Conservation (phyloP, 345 rosid genomes). For the Populus deltoides region DNA sequence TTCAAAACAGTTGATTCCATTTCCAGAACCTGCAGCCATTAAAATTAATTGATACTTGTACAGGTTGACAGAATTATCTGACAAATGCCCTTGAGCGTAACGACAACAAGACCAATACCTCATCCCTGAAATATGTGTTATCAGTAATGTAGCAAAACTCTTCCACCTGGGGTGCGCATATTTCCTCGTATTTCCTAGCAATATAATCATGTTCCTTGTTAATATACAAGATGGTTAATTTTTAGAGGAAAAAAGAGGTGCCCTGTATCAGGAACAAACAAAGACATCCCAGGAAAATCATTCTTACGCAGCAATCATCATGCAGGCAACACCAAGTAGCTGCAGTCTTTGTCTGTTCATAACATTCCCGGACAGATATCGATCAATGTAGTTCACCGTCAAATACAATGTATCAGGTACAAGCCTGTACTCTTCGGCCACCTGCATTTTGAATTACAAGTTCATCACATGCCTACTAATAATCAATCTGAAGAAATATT, state of each 20-base stretch:
- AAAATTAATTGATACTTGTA: background rate
- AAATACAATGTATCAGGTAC: slow-evolving; percentile 79
- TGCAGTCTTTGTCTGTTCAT: slow-evolving; percentile 79
- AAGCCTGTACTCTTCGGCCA: slow-evolving; percentile 94
- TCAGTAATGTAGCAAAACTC: slow-evolving; percentile 94
- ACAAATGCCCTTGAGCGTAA: background rate
- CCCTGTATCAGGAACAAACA: background rate
- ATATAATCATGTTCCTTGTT: slow-evolving; percentile 9
- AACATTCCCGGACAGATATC: slow-evolving; percentile 84
- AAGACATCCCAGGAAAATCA: background rate
- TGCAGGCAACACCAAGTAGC: slow-evolving; percentile 87
- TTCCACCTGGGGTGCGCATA: slow-evolving; percentile 88
- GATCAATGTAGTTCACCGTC: slow-evolving; percentile 82
- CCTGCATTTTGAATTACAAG: slow-evolving; percentile 45
- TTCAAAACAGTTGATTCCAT: slow-evolving; percentile 88
- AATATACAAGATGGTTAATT: background rate
- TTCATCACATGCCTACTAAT: slow-evolving; percentile 3
- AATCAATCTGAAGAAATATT: background rate
- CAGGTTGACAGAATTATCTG: background rate
- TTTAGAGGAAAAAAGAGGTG: background rate
- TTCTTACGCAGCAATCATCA: slow-evolving; percentile 93
- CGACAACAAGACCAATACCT: slow-evolving; percentile 39
- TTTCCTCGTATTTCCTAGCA: slow-evolving; percentile 87
- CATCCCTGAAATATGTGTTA: slow-evolving; percentile 80
- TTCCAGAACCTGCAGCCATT: slow-evolving; percentile 58